These are phyloP conservation scores for Picea abies DNA, from an alignment of 83 land plant genomes.

Conservation along the genomic window DNA sequence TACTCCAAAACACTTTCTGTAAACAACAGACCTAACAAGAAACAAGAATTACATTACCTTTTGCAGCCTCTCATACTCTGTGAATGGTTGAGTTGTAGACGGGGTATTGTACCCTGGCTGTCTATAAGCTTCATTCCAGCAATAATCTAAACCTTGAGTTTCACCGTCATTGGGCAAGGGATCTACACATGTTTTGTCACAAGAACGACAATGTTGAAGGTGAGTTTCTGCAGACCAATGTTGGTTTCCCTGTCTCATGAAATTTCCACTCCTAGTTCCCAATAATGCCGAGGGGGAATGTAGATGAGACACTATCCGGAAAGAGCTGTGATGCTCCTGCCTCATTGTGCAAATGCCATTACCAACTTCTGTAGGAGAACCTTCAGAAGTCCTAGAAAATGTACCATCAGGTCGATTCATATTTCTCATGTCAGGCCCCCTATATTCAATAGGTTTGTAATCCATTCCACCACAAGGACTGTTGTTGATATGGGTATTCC, in stretches of 20 bases:
- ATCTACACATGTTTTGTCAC: constrained; percentile 11
- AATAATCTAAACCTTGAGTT: constrained; percentile 1
- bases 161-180: background rate
- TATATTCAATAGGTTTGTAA: constrained; percentile 5
- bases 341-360: constrained; percentile 18
- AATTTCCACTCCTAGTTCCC: constrained; percentile 14
- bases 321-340: constrained; percentile 41
- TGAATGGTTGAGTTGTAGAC: constrained; percentile 1
- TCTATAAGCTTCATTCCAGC: constrained; percentile 14
- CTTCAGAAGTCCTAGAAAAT: constrained; percentile 11
- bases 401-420: background rate
- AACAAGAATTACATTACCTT: constrained; percentile 11
- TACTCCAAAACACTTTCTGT: background rate
- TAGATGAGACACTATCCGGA: constrained; percentile 36
- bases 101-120: background rate
- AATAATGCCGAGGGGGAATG: constrained; percentile 32
- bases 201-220: constrained; percentile 15
- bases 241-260: constrained; percentile 10
- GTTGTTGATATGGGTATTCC: constrained; percentile 23
- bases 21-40: background rate
- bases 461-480: constrained; percentile 2
- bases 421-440: background rate
- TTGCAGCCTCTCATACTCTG: background rate
- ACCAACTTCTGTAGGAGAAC: background rate
- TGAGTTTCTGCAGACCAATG: constrained; percentile 22